Base-by-base conservation (phyloP, 2,329 filamentous ascomycete genomes). In the Colletotrichum zoysiae region DNA sequence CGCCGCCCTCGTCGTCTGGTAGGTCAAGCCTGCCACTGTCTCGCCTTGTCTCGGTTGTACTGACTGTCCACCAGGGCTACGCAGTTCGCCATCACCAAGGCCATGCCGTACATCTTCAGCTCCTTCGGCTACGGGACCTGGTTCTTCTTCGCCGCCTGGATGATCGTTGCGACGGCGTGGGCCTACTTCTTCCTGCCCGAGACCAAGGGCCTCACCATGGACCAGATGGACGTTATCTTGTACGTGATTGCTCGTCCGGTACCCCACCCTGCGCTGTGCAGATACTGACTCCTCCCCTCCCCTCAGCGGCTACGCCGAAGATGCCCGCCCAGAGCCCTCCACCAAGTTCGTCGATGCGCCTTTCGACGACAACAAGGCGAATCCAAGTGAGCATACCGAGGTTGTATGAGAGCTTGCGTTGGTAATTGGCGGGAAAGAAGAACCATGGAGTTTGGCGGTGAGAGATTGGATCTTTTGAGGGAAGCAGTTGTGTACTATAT, bases 121-220 rank as follows among this genome's bases (percentile, higher is more conserved):
- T 79, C 79, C 0, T 78, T 85, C 35, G 79, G 81, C 46, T 88
- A 84, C 76, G 87, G 87, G 14, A 86, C 85, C 4, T 89, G 86
- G 81, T 87, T 88, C 78, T 88, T 89, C 80, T 89, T 89, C 74
- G 87, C 86, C 0, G 81, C 81, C 1, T 82, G 85, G 75, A 87
- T 88, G 80, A 77, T 88, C 16, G 76, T 83, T 18, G 84, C 84
- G 12, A 80, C 82, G 20, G 70, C 85, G 46, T 88, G 85, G 79
- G 82, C 85, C 3, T 88, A 82, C 74, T 84, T 87, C 77, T 82
- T 87, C 70, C 78, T 88, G 3, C 87, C 87, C 1, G 86, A 89
- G 77, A 88, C 87, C 14, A 88, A 87, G 76, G 86, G 87, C 67
- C 80, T 86, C 64, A 86, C 85, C 1, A 79, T 88, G 7, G 87